Evolutionary conservation across 1,284 basidiomycete genomes (phyloP).

Genomic region (Rhodotorula sp.): DNA sequence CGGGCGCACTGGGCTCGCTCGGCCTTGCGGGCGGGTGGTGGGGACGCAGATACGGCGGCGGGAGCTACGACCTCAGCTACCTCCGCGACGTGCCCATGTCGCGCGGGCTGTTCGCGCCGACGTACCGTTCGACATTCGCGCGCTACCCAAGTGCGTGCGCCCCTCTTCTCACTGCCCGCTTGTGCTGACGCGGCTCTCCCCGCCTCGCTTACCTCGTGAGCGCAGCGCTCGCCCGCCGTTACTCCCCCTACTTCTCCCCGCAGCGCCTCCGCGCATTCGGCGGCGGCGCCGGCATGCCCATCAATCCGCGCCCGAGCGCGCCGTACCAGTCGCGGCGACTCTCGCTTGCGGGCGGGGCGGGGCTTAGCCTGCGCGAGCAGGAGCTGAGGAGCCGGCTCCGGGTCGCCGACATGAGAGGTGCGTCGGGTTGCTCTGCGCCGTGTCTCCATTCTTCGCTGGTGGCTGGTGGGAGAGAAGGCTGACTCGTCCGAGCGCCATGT

Average conservation of each 20-base stretch:
- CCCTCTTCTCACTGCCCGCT: neutral
- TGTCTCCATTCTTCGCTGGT: no score
- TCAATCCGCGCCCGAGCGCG: neutral
- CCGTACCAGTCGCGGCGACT: neutral
- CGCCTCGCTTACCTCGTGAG: no score
- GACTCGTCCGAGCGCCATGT: no score
- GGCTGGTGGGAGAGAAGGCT: neutral
- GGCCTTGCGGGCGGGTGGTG: constrained; percentile 27
- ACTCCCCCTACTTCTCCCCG: constrained; percentile 23
- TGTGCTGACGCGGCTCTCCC: neutral
- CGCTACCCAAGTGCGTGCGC: constrained; percentile 5
- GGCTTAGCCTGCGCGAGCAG: constrained; percentile 12
- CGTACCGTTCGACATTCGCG: constrained; percentile 16
- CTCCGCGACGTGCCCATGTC: constrained; percentile 20
- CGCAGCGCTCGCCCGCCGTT: constrained; percentile 25
- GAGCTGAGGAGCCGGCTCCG: constrained; percentile 24
- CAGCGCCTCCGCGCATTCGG: constrained; percentile 1
- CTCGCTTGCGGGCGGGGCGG: neutral
- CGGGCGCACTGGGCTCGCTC: constrained; percentile 1
- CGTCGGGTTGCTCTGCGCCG: no score
- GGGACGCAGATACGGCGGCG: constrained; percentile 12
- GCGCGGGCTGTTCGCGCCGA: constrained; percentile 25
- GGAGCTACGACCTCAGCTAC: constrained; percentile 26
- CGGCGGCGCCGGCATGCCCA: neutral
- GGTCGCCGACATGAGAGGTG: constrained; percentile 29